Evolutionary conservation across 2,329 filamentous ascomycete genomes (phyloP), one percentile per base, ranked within the genome.

Genomic region (Calonectria honghensis): DNA sequence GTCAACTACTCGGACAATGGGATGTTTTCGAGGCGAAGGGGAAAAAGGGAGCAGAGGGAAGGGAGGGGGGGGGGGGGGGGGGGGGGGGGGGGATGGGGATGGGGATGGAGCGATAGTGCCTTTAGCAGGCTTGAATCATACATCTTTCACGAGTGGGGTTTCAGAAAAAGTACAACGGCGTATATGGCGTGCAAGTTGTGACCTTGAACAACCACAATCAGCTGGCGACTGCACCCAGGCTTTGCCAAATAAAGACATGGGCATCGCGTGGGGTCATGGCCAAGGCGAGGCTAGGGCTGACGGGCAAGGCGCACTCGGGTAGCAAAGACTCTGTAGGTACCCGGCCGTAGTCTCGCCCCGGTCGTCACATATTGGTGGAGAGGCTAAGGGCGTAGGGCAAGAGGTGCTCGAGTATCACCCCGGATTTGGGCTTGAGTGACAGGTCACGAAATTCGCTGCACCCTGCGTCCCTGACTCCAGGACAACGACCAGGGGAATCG

Each of bases 301-400:
- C 73, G 68, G 77, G 72, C 68, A 69, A 70, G 72, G 51, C 59
- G 31, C 57, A 29, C 48, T 65, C 73, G 45, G 32, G 52, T 57
- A 68, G 63, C 51, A 59, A 72, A 68, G 54, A 31, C 52, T 63
- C 74, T 79, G 78, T 72, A 69, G 76, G 73, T 78, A 80, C 77
- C 75, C 76, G 77, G 75, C 75, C 74, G 71, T 71, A 72, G 68
- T 66, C 59, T 73, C 65, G 68, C 65, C 74, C 75, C 63, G 72
- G 76, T 65, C 76, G 79, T 80, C 76, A 72, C 79, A 80, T 74
- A 63, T 78, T 75, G 72, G 77, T 77, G 79, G 79, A 76, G 76
- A 79, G 76, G 57, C 57, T 45, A 61, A n/a, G 39, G 39, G 32
- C 32, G 57, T 63, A 52, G 54, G 51, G 72, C 35, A 13, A 50